These are phyloP conservation scores for Puccinia hordei DNA, from an alignment of 1,284 basidiomycete genomes.

Conservation along the genomic window DNA sequence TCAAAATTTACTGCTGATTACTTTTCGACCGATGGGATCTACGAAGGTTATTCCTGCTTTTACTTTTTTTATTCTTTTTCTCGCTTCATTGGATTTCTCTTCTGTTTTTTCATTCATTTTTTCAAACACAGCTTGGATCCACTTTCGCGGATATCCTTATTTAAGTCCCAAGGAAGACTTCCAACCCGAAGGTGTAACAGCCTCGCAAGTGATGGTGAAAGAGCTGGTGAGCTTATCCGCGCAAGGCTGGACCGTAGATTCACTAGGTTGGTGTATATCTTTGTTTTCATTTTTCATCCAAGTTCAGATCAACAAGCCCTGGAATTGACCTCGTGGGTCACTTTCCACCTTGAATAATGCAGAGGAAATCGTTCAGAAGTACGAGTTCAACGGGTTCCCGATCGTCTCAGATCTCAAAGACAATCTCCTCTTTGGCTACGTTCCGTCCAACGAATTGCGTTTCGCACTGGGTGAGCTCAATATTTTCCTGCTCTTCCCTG, in stretches of 20 bases:
- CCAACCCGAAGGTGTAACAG: constrained; percentile 68
- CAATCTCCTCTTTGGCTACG: constrained; percentile 41
- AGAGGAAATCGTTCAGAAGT: constrained; percentile 29
- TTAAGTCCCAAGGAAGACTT: constrained; percentile 69
- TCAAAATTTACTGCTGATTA: constrained; percentile 75
- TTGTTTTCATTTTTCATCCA: neutral
- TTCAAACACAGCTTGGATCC: constrained; percentile 54
- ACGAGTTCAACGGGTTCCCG: constrained; percentile 45
- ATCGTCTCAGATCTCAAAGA: constrained; percentile 34
- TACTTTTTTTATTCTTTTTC: constrained; percentile 61
- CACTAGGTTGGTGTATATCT: constrained; percentile 62
- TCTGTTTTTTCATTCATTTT: neutral
- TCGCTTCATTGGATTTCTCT: neutral
- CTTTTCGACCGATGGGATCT: constrained; percentile 72
- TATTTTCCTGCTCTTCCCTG: neutral
- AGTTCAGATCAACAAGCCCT: neutral
- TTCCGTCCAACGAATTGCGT: constrained; percentile 43
- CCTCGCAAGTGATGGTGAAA: constrained; percentile 68
- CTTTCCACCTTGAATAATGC: neutral
- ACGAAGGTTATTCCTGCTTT: constrained; percentile 69
- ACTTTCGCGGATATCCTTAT: constrained; percentile 69
- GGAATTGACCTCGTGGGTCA: neutral
- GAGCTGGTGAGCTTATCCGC: constrained; percentile 53
- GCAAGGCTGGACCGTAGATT: constrained; percentile 61
- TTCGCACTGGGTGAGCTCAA: constrained; percentile 40